Evolutionary conservation across 2,329 filamentous ascomycete genomes (phyloP), one percentile per base, ranked within the genome.

Genomic region (Beauveria brongniartii): DNA sequence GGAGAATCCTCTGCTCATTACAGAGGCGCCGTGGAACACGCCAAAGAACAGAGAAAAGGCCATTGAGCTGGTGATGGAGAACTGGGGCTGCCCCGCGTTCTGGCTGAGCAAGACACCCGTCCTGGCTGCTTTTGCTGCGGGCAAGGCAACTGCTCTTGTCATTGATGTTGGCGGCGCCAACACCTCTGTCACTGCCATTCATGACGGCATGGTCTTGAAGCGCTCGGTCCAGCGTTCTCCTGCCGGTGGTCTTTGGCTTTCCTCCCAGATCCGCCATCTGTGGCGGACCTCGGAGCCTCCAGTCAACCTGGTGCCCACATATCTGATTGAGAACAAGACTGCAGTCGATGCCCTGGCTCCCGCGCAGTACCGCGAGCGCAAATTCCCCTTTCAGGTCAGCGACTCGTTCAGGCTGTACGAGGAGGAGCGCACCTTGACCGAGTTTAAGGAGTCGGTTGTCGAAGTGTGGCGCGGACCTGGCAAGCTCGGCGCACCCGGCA

Each of bases 361-460:
- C 1, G 82, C 92, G 2, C 88, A 95, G 73, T 90, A 87, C 46
- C 86, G 82, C 54, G 87, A 90, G 73, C 87, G 85, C 67, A 83
- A 83, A 44, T 96, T 91, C 71, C 73, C 80, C 70, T 80, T 80
- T 72, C 69, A 82, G 68, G 78, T 88, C 64, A 74, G 77, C 67
- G 81, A 84, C 30, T 92, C 90, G 1, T 97, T 92, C 82, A 86
- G 89, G 63, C 79, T 81, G 20, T 87, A 93, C 65, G 88, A 97
- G 75, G 92, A 99, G 78, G 94, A 97, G 73, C 90, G 93, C 58
- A 88, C 96, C 47, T 78, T 99, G 61, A 92, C 91, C 43, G 92
- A 97, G 72, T 99, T 96, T 83, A 99, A 99, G 78, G 95, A 99
- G 77, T 95, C 90, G 20, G 91, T 97, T 18, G 92, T 97, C 30